Conservation (phyloP, 768 basidiomycete species). For the Udeniomyces megalosporus region DNA sequence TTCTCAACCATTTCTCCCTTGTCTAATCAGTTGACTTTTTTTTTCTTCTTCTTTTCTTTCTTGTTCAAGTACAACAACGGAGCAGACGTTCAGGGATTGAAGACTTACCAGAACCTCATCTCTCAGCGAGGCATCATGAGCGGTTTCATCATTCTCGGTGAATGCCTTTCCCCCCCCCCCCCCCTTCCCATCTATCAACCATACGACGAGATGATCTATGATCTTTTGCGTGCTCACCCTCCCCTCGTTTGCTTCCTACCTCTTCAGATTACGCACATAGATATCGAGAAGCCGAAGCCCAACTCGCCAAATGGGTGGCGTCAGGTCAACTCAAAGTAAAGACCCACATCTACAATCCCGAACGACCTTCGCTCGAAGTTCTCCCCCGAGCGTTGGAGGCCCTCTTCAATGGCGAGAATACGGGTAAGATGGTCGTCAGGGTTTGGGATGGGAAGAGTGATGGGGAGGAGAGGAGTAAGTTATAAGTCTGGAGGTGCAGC, state of each 20-base stretch:
- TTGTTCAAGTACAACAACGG: slow-evolving; percentile 1
- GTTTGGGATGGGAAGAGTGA: not conserved
- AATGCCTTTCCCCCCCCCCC: not conserved
- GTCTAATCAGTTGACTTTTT: too few relatives aligned
- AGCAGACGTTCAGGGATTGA: not conserved
- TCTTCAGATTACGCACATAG: not conserved
- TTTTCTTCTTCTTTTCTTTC: too few relatives aligned
- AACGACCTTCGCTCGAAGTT: not conserved
- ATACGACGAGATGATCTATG: too few relatives aligned
- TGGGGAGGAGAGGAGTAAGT: not conserved
- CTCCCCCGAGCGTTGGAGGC: not conserved
- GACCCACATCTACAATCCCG: not conserved
- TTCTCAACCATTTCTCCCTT: too few relatives aligned
- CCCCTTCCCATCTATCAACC: not conserved
- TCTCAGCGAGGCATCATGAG: not conserved
- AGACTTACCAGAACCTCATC: slow-evolving; percentile 5
- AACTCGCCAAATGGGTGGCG: not conserved
- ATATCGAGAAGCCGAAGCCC: not conserved
- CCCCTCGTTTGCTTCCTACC: not conserved
- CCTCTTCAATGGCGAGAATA: not conserved
- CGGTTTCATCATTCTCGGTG: slow-evolving; percentile 6
- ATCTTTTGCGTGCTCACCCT: not conserved
- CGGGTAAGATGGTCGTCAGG: not conserved
- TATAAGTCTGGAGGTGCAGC: too few relatives aligned
- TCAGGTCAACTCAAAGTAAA: not conserved